These are phyloP conservation scores for Geranium brycei DNA, from an alignment of 345 rosid species.

Conservation along the genomic window DNA sequence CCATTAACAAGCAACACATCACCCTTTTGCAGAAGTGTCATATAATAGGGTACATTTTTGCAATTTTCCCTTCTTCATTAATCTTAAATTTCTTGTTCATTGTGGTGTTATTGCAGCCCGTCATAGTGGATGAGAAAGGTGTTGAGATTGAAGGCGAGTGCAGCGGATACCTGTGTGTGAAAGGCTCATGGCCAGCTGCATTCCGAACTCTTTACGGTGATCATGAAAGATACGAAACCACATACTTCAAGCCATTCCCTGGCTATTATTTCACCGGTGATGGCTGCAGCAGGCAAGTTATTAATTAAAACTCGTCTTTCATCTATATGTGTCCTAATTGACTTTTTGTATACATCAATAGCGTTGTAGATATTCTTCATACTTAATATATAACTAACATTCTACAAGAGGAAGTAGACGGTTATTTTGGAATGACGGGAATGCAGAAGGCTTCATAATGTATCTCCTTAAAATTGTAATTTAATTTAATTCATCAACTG, in stretches of 20 bases:
- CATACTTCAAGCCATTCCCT: constrained; percentile 88
- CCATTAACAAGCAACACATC: neutral
- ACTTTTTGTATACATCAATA: too few species aligned
- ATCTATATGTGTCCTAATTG: too few species aligned
- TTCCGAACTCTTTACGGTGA: constrained; percentile 94
- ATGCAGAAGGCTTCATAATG: too few species aligned
- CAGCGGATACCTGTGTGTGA: constrained; percentile 82
- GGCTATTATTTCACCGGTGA: constrained; percentile 95
- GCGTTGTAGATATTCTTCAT: too few species aligned
- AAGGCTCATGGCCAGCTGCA: constrained; percentile 94
- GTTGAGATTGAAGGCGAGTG: constrained; percentile 89
- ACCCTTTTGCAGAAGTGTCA: too few species aligned
- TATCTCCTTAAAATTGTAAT: too few species aligned
- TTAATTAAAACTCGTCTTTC: neutral
- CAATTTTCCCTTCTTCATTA: neutral
- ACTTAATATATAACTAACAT: too few species aligned
- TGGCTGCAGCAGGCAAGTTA: constrained; percentile 75
- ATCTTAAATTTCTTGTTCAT: neutral
- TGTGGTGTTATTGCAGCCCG: constrained; percentile 42
- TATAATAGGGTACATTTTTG: too few species aligned
- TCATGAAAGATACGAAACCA: constrained; percentile 95
- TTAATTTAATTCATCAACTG: too few species aligned
- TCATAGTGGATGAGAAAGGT: constrained; percentile 94
- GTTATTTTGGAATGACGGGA: too few species aligned
- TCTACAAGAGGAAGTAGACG: too few species aligned